Evolutionary conservation across 345 rosid genomes (phyloP).

Genomic region (Xanthoceras sorbifolium): DNA sequence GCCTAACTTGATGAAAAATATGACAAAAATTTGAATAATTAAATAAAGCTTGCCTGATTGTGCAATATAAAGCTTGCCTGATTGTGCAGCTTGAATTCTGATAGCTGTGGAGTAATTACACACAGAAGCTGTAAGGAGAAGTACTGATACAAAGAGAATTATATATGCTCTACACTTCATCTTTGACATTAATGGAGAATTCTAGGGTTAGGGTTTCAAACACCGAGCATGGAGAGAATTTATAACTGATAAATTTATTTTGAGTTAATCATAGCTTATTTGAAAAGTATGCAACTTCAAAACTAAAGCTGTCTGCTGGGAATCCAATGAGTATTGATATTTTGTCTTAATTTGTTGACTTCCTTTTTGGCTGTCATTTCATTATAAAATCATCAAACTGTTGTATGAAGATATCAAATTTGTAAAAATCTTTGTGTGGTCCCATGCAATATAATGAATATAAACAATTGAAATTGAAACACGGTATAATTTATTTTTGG

Average conservation of each 20-base stretch:
- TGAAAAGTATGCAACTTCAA: constrained; percentile 21
- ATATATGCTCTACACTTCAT: constrained; percentile 25
- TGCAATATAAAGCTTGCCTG: constrained; percentile 15
- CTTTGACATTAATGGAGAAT: background rate
- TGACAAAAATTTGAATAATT: too few species aligned
- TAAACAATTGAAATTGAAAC: background rate
- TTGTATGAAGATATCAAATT: background rate
- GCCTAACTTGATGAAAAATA: too few species aligned
- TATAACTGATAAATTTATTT: constrained; percentile 13
- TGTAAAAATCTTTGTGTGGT: background rate
- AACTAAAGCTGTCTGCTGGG: constrained; percentile 31
- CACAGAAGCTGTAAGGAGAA: constrained; percentile 19
- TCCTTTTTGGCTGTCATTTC: background rate
- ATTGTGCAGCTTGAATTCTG: constrained; percentile 12
- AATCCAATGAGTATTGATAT: constrained; percentile 30
- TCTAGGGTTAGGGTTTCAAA: background rate
- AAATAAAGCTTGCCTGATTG: too few species aligned
- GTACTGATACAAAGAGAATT: constrained; percentile 15
- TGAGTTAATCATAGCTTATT: constrained; percentile 26
- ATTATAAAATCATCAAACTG: constrained; percentile 1
- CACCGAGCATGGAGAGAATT: constrained; percentile 12
- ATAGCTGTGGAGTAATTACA: constrained; percentile 8
- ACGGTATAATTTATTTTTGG: too few species aligned
- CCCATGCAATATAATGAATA: background rate
- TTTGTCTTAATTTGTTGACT: constrained; percentile 32